Percentiles rank a stretch among this genome's conserved stretches.
These are phyloP conservation scores for Cladosporium sp. DNA, from an alignment of 2,329 filamentous ascomycete genomes.

Conservation along the genomic window DNA sequence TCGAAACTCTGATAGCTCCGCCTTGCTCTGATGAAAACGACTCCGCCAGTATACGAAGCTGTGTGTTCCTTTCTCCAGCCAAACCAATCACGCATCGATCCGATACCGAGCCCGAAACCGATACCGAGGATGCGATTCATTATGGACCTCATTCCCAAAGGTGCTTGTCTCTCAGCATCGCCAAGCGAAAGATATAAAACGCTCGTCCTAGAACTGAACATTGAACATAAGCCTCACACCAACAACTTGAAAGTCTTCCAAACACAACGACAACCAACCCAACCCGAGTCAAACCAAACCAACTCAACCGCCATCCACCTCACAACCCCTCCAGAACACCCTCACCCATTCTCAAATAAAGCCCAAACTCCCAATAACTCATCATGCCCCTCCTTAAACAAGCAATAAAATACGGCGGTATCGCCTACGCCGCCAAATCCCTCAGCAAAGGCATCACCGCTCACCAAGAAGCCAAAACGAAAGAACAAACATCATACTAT, in stretches of 20 bases:
- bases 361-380: background rate
- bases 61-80: too few species aligned
- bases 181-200: background rate
- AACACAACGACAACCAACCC: background rate
- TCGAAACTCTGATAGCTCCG: too few species aligned
- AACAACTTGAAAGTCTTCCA: too few species aligned
- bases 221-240: too few species aligned
- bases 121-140: background rate
- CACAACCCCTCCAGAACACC: too few species aligned
- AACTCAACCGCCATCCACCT: background rate
- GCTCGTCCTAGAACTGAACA: background rate
- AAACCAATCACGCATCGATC: too few species aligned
- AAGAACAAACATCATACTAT: too few species aligned
- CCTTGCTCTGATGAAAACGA: too few species aligned
- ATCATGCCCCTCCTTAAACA: slow-evolving; percentile 1
- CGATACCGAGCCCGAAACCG: too few species aligned
- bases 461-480: too few species aligned
- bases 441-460: slow-evolving; percentile 1
- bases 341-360: background rate
- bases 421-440: slow-evolving; percentile 1
- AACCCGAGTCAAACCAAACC: background rate
- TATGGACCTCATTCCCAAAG: background rate
- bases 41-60: too few species aligned
- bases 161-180: background rate
- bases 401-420: slow-evolving; percentile 1